Evolutionary conservation across 352 stramenopile species (phyloP).

Genomic region (Plasmopara muralis): DNA sequence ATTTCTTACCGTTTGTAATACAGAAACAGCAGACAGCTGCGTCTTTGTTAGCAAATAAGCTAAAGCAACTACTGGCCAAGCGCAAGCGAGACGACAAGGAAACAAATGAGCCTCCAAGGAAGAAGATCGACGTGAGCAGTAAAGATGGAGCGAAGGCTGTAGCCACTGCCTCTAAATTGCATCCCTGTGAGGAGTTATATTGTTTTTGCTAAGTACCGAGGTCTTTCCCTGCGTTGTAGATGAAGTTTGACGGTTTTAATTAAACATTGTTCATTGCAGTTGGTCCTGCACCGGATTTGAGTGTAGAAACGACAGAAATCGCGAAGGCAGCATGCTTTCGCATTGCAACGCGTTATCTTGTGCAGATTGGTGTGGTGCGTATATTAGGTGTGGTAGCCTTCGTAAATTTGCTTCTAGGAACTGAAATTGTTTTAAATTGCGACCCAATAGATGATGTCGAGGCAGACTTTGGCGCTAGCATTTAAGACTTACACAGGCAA

Average conservation of each 20-base stretch:
- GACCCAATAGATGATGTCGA: conserved; percentile 19
- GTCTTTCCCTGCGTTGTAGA: neutral
- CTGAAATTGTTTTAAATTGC: neutral
- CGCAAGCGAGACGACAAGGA: conserved; percentile 20
- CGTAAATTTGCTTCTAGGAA: no score
- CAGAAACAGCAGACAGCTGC: conserved; percentile 28
- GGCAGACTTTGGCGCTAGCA: conserved; percentile 11
- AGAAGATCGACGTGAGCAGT: conserved; percentile 9
- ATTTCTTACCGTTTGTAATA: conserved; percentile 1
- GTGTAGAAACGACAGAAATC: conserved; percentile 15
- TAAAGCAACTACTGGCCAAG: conserved; percentile 26
- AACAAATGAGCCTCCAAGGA: conserved; percentile 8
- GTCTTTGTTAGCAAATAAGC: conserved; percentile 19
- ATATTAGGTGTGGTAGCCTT: neutral
- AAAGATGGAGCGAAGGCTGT: neutral
- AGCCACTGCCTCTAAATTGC: conserved; percentile 13
- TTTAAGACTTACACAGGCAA: conserved; percentile 32
- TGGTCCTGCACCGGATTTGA: conserved; percentile 11
- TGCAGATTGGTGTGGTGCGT: conserved; percentile 22
- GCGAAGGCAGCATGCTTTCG: conserved; percentile 25
- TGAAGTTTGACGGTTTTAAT: conserved; percentile 1
- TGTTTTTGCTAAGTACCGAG: no score
- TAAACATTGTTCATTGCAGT: conserved; percentile 17
- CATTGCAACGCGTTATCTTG: conserved; percentile 25
- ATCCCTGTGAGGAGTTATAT: conserved; percentile 20